Evolutionary conservation across 768 basidiomycete species (phyloP), one percentile per base, ranked within the genome.

Genomic region (Trametes meyenii): DNA sequence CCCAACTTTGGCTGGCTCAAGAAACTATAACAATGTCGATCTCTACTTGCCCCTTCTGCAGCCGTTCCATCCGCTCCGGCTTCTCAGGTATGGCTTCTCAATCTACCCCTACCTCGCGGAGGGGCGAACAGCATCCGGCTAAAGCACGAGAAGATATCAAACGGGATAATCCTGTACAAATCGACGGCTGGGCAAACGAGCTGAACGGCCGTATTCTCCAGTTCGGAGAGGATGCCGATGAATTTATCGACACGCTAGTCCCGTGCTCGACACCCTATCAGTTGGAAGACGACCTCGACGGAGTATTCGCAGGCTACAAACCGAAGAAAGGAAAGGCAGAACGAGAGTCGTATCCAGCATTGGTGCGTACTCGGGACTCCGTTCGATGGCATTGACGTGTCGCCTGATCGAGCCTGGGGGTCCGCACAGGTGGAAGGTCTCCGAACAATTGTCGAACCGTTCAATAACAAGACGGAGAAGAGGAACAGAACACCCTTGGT

Each of bases 1-100:
- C 29, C 29, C 29, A 33, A 33, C 3, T 33, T 33, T 8, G 29
- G 8, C 29, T 8, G 29, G 29, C 29, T 42, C 50, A 19, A 33
- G 43, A 46, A 35, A 50, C n/a, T 50, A 50, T 58, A 58, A 50
- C 29, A 21, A 58, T 57, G 55, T 57, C 55, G 2, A 13, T 49
- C 46, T 57, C 46, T 19, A 48, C 55, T 3, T 4, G 29, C 8
- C 38, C 14, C 13, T 45, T 26, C 50, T 40, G 50, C 40, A 52
- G 26, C 46, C n/a, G 6, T 17, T 33, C 38, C 24, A 26, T 42
- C 48, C 21, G n/a, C 33, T 46, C 49, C 3, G 14, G 12, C 36
- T 38, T 35, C 43, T 33, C 50, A 52, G 58, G 58, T 60, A 60
- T 60, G 50, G 51, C 29, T 38, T 43, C 21, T 5, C 12, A 14